Percentiles rank a stretch among this genome's conserved stretches.
Conservation (phyloP, 192 early-diverging fungal genomes). For the Cladochytrium replicatum region DNA sequence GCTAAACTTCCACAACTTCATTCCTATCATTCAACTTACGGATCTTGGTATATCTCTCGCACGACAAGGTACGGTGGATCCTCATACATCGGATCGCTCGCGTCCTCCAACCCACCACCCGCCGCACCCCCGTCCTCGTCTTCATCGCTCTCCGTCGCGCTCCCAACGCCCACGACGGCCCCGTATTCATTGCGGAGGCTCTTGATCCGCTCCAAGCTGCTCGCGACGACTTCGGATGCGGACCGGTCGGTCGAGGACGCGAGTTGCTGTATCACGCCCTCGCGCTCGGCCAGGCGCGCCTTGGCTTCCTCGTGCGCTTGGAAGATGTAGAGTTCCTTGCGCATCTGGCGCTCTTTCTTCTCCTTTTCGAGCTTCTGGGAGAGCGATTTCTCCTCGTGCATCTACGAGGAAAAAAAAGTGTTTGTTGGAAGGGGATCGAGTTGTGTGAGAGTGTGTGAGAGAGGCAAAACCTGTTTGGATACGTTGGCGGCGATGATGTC, state of each 20-base stretch:
- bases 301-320: conserved; percentile 63
- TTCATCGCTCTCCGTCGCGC: conserved; percentile 11
- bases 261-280: conserved; percentile 65
- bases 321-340: conserved; percentile 59
- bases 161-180: conserved; percentile 23
- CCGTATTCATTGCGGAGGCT: conserved; percentile 20
- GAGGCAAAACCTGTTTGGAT: conserved; percentile 34
- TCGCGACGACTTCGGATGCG: conserved; percentile 38
- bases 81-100: conserved; percentile 49
- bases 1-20: too few species aligned
- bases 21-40: conserved; percentile 40
- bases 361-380: conserved; percentile 25
- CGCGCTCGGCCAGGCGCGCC: conserved; percentile 53
- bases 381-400: conserved; percentile 31
- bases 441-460: background rate
- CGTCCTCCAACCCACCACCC: conserved; percentile 1
- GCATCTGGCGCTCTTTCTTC: conserved; percentile 41
- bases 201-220: conserved; percentile 29
- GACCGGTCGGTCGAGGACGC: conserved; percentile 24
- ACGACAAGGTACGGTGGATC: conserved; percentile 22
- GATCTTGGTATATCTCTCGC: conserved; percentile 34
- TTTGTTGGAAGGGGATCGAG: background rate
- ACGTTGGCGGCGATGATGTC: conserved; percentile 65
- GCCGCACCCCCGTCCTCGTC: conserved; percentile 3
- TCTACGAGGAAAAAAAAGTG: conserved; percentile 8